These are phyloP conservation scores for Russula sp. DNA, from an alignment of 768 basidiomycete genomes.

Conservation along the genomic window DNA sequence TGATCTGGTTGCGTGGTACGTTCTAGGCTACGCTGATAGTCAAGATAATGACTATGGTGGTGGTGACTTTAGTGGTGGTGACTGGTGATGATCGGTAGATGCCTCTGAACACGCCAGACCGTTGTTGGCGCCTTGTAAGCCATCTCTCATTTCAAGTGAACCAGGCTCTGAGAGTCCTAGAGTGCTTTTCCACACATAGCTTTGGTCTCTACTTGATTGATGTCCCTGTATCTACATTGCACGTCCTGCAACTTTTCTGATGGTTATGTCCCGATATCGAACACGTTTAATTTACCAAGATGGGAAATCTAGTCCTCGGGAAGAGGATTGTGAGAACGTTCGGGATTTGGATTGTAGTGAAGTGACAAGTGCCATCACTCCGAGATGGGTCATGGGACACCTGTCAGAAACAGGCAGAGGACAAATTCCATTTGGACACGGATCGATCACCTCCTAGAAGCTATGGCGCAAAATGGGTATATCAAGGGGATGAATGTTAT, in stretches of 20 bases:
- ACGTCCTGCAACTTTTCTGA: not conserved
- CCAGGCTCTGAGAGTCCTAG: not conserved
- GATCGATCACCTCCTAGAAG: not conserved
- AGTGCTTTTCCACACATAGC: conserved; percentile 1
- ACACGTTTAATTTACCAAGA: not conserved
- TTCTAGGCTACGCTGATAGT: conserved; percentile 32
- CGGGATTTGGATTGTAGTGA: not conserved
- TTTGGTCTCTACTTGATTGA: conserved; percentile 5
- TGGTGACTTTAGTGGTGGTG: conserved; percentile 20
- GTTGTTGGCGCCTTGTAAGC: not conserved
- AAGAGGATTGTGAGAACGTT: not conserved
- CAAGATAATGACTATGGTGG: conserved; percentile 11
- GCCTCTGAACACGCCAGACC: not conserved
- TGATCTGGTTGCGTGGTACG: not conserved
- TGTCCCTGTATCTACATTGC: not conserved
- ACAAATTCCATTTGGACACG: conserved; percentile 5
- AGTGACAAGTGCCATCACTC: not conserved
- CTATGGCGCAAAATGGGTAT: not conserved
- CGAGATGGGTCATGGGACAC: conserved; percentile 15
- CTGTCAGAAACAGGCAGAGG: not conserved
- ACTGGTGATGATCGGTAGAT: conserved; percentile 14
- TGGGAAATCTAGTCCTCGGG: conserved; percentile 4
- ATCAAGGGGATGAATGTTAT: not conserved
- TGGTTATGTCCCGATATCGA: conserved; percentile 1
- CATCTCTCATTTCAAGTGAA: not conserved